Evolutionary conservation across 2,329 filamentous ascomycete genomes (phyloP), one percentile per base, ranked within the genome.

Genomic region (Cladosporium sp.): DNA sequence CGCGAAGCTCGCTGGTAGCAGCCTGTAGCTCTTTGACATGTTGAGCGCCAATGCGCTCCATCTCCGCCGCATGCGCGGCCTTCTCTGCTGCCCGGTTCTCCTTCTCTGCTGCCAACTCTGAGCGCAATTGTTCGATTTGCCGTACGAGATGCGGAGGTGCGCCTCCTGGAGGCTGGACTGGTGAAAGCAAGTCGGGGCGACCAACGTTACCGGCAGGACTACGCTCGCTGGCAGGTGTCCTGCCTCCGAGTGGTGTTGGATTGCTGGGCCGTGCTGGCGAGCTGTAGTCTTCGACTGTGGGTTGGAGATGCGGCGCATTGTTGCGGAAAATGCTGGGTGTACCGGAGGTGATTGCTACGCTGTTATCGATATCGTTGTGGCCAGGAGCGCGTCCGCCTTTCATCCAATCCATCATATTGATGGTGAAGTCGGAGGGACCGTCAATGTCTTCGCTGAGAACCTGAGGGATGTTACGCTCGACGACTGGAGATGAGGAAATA

Each of bases 341-440:
- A 3, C 45, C 49, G 19, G 55, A 43, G 15, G 45, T 58, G 5
- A 58, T 58, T 1, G 55, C 49, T 11, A 30, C 55, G 42, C 38
- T 38, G 12, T 47, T 25, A 4, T 51, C 45, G 25, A 25, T 25
- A 14, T 57, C 72, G 71, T 15, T 69, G 59, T 30, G 70, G 4
- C 17, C 25, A 15, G 37, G 25, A 15, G 45, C 14, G 34, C 36
- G 22, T 19, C 63, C 66, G 22, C 68, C 67, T 25, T 59, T 59
- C 65, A 73, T 71, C 66, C 67, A 73, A 56, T 66, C 63, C 28
- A 66, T 68, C 66, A 74, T 68, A 63, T 74, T 71, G 39, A 70
- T 62, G 7, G 72, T 74, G 45, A 74, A 74, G 62, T 74, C 71
- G 59, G 67, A 72, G 1, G 72, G 72, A 7, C 71, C 72, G 45